Base-by-base conservation (phyloP, 257 asterid genomes). In the Lantana camara region DNA sequence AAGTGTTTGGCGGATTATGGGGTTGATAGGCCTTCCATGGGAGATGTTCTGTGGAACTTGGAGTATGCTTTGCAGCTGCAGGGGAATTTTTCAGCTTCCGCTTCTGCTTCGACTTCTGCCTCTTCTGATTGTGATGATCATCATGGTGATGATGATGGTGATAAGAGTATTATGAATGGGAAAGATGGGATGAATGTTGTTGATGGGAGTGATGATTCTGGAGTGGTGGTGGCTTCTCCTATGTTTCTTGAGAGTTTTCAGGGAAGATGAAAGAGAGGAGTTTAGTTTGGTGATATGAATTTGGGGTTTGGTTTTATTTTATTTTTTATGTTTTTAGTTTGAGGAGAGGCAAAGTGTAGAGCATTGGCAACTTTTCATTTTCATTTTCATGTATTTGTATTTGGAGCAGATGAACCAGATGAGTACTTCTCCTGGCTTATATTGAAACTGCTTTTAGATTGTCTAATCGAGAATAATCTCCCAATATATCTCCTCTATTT, bases 11-110 rank as follows among this genome's bases (percentile, higher is more conserved):
- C 97, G 0, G 97, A 92, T 50, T 82, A 81, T 46, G 97, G 96
- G 23, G 98, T 82, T 29, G 96, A 83, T 59, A 69, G 98, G 82
- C 96, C 96, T 15, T 69, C 96, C 0, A 89, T 91, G 95, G 98
- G 96, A 20, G 98, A 91, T 56, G 96, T 91, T 1, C 29, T 91
- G 57, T 89, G 96, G 98, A 68, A 91, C 42, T 77, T 91, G 37
- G 96, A 91, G 55, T 81, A 72, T 66, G 94, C 96, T 9, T 63
- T 89, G 72, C 98, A 91, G 90, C 73, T 91, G 30, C 91, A 85
- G 16, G 95, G 81, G 47, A n/a, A n/a, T n/a, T n/a, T n/a, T n/a
- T 40, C 70, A 7, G 72, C 72, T 27, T 48, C 77, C 0, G 44
- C 79, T 4, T 32, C 61, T 7, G 21, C 61, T 14, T 23, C 57